Evolutionary conservation across 1,284 basidiomycete species (phyloP), one percentile per base, ranked within the genome.

Genomic region (Cutaneotrichosporon arboriforme): DNA sequence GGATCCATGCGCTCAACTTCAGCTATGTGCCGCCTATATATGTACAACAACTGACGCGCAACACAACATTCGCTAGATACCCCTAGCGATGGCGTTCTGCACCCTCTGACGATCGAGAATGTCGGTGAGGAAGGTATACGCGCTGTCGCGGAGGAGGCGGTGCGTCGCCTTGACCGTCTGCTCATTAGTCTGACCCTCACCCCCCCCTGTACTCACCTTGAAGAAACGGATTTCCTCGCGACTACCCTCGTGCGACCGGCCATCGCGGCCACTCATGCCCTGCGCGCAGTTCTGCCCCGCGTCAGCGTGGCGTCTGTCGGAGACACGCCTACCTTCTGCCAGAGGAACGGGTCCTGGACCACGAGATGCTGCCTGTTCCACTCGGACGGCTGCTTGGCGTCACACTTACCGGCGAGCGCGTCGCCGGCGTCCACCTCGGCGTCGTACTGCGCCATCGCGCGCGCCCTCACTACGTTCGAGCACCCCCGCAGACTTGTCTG

Each of bases 331-430:
- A 75, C 74, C 67, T 76, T 76, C 36, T 65, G 58, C 63, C 69
- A 70, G 34, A 76, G 59, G 57, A 76, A 74, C 3, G 74, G 74
- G 52, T 76, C 75, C 51, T 75, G 75, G 1, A 75, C 69, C 15
- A 75, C 63, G 14, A 76, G 40, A 23, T 44, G 43, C 31, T 59
- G 58, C 45, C 65, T 58, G 7, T 51, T 51, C 74, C 74, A 76
- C 31, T 57, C 59, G 14, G 53, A 46, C 5, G 69, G 72, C 52
- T 72, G 70, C 12, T 67, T 61, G 10, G 38, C 21, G 43, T 61
- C 60, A 1, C 64, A 68, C 41, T 62, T 70, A 12, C 65, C 68
- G 60, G 68, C 64, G 8, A 22, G 34, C 8, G 17, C 44, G 54
- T 67, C 64, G 12, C 45, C 37, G 22, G 13, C 33, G 41, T 52